phyloP scores from a whole-genome alignment of 2,329 filamentous ascomycete genomes.

The Colletotrichum sp. region DNA sequence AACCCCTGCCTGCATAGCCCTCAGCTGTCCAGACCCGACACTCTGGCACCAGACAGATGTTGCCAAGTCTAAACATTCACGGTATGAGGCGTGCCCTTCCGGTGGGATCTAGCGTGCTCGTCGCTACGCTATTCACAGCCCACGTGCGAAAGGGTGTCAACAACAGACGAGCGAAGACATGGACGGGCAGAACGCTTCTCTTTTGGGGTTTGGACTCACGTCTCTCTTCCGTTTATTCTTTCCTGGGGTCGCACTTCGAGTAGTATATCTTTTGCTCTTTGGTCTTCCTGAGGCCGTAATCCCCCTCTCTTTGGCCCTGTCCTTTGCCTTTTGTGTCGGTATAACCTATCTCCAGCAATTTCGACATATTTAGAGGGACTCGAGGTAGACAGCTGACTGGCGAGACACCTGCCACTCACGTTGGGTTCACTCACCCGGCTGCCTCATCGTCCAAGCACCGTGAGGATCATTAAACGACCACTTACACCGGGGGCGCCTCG shows the following conservation, averaged over 20 bases:
- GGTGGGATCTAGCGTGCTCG: neutral
- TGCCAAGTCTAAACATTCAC: neutral
- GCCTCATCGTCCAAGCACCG: neutral
- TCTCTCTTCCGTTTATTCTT: neutral
- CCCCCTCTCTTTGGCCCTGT: fast-evolving
- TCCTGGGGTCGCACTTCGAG: fast-evolving
- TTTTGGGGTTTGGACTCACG: too few relatives aligned
- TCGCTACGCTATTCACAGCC: neutral
- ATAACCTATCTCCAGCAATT: fast-evolving
- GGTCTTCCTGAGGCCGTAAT: fast-evolving
- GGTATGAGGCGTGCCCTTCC: neutral
- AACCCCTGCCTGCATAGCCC: fast-evolving
- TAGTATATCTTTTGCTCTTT: too few relatives aligned
- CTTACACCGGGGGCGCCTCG: neutral
- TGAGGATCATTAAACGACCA: neutral
- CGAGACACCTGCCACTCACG: neutral
- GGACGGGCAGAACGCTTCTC: neutral
- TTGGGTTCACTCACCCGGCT: fast-evolving
- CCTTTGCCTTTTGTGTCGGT: fast-evolving
- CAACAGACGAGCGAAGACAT: neutral
- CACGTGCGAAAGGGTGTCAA: neutral
- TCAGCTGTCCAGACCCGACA: neutral
- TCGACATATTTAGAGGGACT: fast-evolving
- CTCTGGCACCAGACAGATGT: neutral
- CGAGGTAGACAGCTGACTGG: fast-evolving